phyloP scores from a whole-genome alignment of 2,329 filamentous ascomycete genomes.

The Gaeumannomyces tritici region DNA sequence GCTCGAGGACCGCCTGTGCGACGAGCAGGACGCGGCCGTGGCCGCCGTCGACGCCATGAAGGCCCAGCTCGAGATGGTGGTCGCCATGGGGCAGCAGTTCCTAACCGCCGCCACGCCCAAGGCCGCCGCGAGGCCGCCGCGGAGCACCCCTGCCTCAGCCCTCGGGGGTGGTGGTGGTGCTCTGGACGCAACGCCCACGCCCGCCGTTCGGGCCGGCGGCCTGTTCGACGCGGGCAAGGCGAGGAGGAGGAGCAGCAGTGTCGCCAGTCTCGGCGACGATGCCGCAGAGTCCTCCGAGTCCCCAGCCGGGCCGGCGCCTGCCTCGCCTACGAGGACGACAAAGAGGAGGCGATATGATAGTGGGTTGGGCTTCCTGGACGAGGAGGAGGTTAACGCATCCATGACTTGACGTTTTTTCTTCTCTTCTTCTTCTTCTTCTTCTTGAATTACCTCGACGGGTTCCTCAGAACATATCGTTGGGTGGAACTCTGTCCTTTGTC shows the following conservation, averaged over 20 bases:
- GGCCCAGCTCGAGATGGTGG: constrained; percentile 38
- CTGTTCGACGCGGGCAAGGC: constrained; percentile 5
- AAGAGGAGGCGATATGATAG: constrained; percentile 43
- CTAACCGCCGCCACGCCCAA: constrained; percentile 16
- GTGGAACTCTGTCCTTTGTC: not conserved
- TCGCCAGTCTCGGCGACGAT: constrained; percentile 7
- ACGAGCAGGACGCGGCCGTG: constrained; percentile 29
- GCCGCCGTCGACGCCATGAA: constrained; percentile 39
- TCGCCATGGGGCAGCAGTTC: constrained; percentile 36
- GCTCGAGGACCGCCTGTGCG: constrained; percentile 23
- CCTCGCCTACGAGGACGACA: constrained; percentile 10
- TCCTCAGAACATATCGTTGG: not conserved
- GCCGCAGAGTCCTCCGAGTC: not conserved
- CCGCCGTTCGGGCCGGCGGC: constrained; percentile 11
- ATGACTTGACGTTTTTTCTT: not conserved
- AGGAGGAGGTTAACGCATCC: constrained; percentile 37
- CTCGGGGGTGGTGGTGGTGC: constrained; percentile 1
- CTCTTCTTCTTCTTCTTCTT: not conserved
- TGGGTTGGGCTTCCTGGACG: constrained; percentile 44
- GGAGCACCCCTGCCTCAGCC: not conserved
- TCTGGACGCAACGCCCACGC: constrained; percentile 7
- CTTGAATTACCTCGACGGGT: too few relatives aligned
- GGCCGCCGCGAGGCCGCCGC: not conserved
- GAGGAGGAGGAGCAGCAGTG: constrained; percentile 3
- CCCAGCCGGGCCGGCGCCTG: not conserved